A percentile compares a stretch with the other conserved stretches of the same genome.
phyloP scores from a whole-genome alignment of 192 early-diverging fungal genomes.

The Lobosporangium transversale region DNA sequence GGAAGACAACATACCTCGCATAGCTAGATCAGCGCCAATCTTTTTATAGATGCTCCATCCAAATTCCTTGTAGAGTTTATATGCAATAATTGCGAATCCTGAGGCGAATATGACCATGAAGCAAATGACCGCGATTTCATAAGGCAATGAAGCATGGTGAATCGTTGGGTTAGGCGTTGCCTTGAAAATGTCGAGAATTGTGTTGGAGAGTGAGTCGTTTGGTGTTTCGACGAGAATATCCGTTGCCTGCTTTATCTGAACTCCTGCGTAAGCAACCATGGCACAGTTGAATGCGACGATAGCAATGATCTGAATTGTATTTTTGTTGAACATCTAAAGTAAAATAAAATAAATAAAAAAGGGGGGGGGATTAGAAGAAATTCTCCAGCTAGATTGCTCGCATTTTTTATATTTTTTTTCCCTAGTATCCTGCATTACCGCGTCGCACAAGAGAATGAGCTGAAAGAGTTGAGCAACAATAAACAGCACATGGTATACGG shows the following conservation, averaged over 20 bases:
- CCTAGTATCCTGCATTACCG: slow-evolving; percentile 56
- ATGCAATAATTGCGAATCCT: slow-evolving; percentile 62
- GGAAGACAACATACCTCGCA: slow-evolving; percentile 61
- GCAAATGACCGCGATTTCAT: slow-evolving; percentile 66
- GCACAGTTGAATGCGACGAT: slow-evolving; percentile 73
- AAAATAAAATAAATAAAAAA: slow-evolving; percentile 1
- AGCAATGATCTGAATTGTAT: slow-evolving; percentile 92
- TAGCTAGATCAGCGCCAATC: slow-evolving; percentile 80
- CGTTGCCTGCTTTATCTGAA: slow-evolving; percentile 63
- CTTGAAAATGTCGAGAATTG: slow-evolving; percentile 21
- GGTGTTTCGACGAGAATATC: slow-evolving; percentile 29
- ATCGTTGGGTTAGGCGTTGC: slow-evolving; percentile 1
- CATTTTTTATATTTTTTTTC: slow-evolving; percentile 2
- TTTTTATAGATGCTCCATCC: slow-evolving; percentile 88
- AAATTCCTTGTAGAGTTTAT: slow-evolving; percentile 81
- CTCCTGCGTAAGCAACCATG: slow-evolving; percentile 72
- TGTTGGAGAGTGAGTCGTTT: slow-evolving; percentile 14
- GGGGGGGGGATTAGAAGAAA: not conserved
- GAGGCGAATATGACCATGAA: slow-evolving; percentile 62
- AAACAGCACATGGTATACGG: slow-evolving; percentile 90
- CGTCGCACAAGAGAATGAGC: slow-evolving; percentile 85
- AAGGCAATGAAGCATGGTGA: slow-evolving; percentile 36
- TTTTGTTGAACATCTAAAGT: slow-evolving; percentile 82
- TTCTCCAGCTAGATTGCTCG: too few species aligned
- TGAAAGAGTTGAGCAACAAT: slow-evolving; percentile 89